A percentile compares a stretch with the other conserved stretches of the same genome.
Conservation (phyloP, 2,329 filamentous ascomycete species). For the Eutypella sp. region DNA sequence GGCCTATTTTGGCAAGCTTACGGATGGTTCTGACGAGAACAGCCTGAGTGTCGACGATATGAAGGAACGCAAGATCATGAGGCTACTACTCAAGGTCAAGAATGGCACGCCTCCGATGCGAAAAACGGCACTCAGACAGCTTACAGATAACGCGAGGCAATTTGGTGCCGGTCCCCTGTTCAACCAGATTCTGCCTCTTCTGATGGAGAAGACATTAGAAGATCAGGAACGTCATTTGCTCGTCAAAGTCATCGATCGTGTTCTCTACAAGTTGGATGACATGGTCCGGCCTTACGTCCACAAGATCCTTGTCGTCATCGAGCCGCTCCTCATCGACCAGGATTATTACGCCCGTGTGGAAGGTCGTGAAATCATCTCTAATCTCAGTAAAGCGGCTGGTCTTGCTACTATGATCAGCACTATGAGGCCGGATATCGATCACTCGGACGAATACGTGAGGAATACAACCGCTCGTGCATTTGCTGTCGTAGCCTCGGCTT, state of each 20-base stretch:
- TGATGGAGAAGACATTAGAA: slow-evolving; percentile 98
- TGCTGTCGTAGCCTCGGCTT: slow-evolving; percentile 90
- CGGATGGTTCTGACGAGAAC: slow-evolving; percentile 90
- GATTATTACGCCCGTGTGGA: slow-evolving; percentile 99
- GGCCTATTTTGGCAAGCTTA: slow-evolving; percentile 96
- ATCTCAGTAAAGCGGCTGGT: slow-evolving; percentile 92
- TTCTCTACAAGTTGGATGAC: slow-evolving; percentile 97
- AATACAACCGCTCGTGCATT: slow-evolving; percentile 97
- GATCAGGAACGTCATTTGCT: slow-evolving; percentile 97
- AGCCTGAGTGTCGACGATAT: slow-evolving; percentile 88
- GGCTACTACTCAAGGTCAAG: slow-evolving; percentile 94
- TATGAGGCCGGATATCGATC: slow-evolving; percentile 98
- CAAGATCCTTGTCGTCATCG: slow-evolving; percentile 97
- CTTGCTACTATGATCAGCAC: slow-evolving; percentile 99
- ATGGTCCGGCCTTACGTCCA: slow-evolving; percentile 94
- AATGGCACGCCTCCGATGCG: slow-evolving; percentile 98
- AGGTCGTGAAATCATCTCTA: slow-evolving; percentile 97
- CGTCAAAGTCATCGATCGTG: slow-evolving; percentile 98
- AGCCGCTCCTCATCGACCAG: slow-evolving; percentile 97
- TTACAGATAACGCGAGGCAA: slow-evolving; percentile 94
- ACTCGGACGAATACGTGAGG: slow-evolving; percentile 95
- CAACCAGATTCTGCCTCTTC: slow-evolving; percentile 90
- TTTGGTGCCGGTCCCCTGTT: slow-evolving; percentile 93
- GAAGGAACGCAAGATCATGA: slow-evolving; percentile 98
- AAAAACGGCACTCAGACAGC: slow-evolving; percentile 93